phyloP scores from a whole-genome alignment of 305 asterid genomes.

The Solanum hybrid region DNA sequence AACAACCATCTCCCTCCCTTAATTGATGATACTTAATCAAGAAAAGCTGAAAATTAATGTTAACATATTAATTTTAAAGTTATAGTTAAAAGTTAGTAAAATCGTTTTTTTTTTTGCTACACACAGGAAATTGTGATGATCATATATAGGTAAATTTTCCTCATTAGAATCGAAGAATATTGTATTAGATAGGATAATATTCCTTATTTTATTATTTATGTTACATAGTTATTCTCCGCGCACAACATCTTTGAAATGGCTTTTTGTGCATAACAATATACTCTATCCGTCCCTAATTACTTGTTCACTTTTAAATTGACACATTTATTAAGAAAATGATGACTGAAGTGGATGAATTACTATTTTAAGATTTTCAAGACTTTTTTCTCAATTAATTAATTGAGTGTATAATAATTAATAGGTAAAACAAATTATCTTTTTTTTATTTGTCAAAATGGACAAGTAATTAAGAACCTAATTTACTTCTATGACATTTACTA shows the following conservation, averaged over 20 bases:
- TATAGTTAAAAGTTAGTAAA: too few relatives aligned
- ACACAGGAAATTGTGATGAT: background rate
- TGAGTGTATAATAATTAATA: too few relatives aligned
- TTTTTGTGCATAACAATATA: background rate
- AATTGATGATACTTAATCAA: slow-evolving; percentile 3
- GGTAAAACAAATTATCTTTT: too few relatives aligned
- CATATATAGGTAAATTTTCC: slow-evolving; percentile 17
- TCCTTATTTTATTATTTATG: slow-evolving; percentile 7
- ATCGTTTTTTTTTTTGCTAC: background rate
- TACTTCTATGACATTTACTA: background rate
- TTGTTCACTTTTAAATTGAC: too few relatives aligned
- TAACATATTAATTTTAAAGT: background rate
- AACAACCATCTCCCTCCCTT: background rate
- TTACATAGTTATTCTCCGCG: slow-evolving; percentile 19
- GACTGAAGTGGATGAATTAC: too few relatives aligned
- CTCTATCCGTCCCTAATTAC: too few relatives aligned
- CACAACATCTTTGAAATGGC: background rate
- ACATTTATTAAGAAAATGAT: too few relatives aligned
- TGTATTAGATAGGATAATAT: slow-evolving; percentile 21
- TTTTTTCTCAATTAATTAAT: too few relatives aligned
- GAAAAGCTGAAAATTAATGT: background rate
- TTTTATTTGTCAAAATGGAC: too few relatives aligned
- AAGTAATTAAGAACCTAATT: too few relatives aligned
- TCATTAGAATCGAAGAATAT: slow-evolving; percentile 22
- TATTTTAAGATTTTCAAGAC: too few relatives aligned